phyloP scores from a whole-genome alignment of 2,329 filamentous ascomycete species.

The Biscogniauxia mediterranea region DNA sequence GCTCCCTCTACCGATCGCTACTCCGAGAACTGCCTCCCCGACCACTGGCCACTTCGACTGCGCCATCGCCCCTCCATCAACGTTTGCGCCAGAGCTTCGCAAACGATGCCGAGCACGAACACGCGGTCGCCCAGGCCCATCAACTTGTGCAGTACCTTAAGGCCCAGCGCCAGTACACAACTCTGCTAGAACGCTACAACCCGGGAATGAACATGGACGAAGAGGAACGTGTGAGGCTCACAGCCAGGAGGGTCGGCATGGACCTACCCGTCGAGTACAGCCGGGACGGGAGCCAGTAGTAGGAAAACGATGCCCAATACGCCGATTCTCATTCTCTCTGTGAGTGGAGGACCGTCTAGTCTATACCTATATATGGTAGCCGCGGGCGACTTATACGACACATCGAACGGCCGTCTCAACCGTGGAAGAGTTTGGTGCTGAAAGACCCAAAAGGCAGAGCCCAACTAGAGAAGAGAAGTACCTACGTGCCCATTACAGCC shows the following conservation, averaged over 20 bases:
- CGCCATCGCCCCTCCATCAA: constrained; percentile 67
- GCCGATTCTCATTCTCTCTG: no score
- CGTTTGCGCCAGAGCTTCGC: constrained; percentile 66
- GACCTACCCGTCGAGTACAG: constrained; percentile 69
- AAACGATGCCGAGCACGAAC: constrained; percentile 30
- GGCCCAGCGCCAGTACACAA: constrained; percentile 81
- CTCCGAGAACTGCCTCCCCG: constrained; percentile 85
- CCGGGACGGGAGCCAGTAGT: constrained; percentile 14
- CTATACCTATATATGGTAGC: no score
- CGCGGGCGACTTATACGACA: no score
- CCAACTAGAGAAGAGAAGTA: no score
- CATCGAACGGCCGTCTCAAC: no score
- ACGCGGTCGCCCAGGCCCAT: constrained; percentile 55
- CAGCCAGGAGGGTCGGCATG: constrained; percentile 86
- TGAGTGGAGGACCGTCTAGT: no score
- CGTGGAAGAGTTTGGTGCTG: no score
- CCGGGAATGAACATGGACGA: constrained; percentile 85
- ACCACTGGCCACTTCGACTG: constrained; percentile 46
- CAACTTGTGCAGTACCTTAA: constrained; percentile 79
- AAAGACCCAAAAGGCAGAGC: no score
- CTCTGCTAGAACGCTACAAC: constrained; percentile 87
- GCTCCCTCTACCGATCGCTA: constrained; percentile 82
- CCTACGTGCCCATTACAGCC: no score
- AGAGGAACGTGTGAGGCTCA: constrained; percentile 80
- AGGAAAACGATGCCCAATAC: no score